These are phyloP conservation scores for Pugionium cornutum DNA, from an alignment of 345 rosid species.

Conservation along the genomic window DNA sequence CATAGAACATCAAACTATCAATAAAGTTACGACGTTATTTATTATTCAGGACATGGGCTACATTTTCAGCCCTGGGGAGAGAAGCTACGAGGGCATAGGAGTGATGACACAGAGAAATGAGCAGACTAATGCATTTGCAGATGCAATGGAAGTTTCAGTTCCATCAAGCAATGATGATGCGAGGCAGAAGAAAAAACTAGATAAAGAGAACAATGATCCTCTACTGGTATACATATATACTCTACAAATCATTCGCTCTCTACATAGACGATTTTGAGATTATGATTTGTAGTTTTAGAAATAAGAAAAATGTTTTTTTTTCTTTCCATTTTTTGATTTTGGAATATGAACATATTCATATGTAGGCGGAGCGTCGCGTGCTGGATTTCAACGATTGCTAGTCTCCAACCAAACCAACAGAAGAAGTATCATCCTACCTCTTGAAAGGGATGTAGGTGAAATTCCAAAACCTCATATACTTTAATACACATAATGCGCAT, in stretches of 20 bases:
- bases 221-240: slow-evolving; percentile 26
- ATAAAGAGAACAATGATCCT: slow-evolving; percentile 47
- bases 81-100: slow-evolving; percentile 81
- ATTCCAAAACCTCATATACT: neutral
- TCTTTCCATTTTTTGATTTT: neutral
- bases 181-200: slow-evolving; percentile 43
- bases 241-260: neutral
- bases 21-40: too few species aligned
- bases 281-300: neutral
- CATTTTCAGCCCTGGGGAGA: slow-evolving; percentile 88
- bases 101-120: slow-evolving; percentile 78
- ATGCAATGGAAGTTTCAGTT: slow-evolving; percentile 67
- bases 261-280: neutral
- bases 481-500: slow-evolving; percentile 1
- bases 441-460: slow-evolving; percentile 48
- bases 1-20: too few species aligned
- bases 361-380: slow-evolving; percentile 66
- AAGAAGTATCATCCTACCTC: slow-evolving; percentile 67
- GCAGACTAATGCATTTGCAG: slow-evolving; percentile 60
- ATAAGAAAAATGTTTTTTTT: neutral
- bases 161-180: slow-evolving; percentile 59
- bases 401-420: slow-evolving; percentile 60
- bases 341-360: neutral
- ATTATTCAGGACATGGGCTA: slow-evolving; percentile 76
- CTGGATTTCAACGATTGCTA: slow-evolving; percentile 94